Evolutionary conservation across 805 yeast species (phyloP), one percentile per base, ranked within the genome.

Genomic region (Kluyveromyces lactis): DNA sequence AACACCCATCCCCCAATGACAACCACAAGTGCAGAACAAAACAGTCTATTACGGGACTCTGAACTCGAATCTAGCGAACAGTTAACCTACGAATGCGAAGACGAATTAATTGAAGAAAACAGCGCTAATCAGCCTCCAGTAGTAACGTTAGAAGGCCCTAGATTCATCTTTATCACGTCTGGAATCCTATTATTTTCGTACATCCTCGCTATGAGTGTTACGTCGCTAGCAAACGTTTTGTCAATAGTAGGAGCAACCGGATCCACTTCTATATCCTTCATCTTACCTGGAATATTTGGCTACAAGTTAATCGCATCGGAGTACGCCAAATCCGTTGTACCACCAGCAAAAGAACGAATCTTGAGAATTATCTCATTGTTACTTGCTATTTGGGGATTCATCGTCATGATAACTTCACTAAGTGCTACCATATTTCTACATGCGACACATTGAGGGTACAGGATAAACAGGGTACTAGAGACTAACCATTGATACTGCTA

Each of bases 171-270:
- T 2, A 64, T 80, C 36, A 77, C 87, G 0, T 42, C 72, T 0
- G 24, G 61, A 0, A 63, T 83, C 28, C 60, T 77, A 4, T 2
- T 67, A 0, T 45, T 56, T 2, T 70, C 81, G 1, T 83, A 81
- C 51, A 42, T 68, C 0, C 58, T 77, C 12, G 86, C 94, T 0
- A 57, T 77, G 1, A 58, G 75, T 8, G 72, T 83, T 8, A 63
- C 69, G 1, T 79, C 86, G 0, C 75, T 83, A 52, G 89, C 81
- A 39, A 69, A 73, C 26, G 82, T 83, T 3, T 60, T 83, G 35
- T 76, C 90, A 1, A 63, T 83, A 38, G 87, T 83, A 8, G 94
- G 94, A 3, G 81, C 89, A 4, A 83, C 92, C 0, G 94, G 94
- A 0, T 83, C 89, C 4, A 84, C 89, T 0, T 67, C 86, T 18